Evolutionary conservation across 345 rosid species (phyloP), one percentile per base, ranked within the genome.

Genomic region (Crucihimalaya himalaica): DNA sequence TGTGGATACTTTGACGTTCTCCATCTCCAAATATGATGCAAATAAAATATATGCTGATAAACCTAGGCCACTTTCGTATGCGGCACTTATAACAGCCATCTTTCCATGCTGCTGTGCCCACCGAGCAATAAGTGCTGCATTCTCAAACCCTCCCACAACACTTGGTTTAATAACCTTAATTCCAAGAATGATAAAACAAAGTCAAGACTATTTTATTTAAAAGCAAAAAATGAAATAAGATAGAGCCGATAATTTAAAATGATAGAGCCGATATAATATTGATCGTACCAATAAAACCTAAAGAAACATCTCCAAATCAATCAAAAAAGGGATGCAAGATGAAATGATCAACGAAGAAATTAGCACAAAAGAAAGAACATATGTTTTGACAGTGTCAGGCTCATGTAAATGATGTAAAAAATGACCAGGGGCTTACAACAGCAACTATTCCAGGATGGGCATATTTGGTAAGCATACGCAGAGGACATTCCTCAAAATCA

Each of bases 111-210:
- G 80, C 55, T 85, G 95, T 14, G 98, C 98, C 97, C 96, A 89
- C 68, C 78, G 79, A 54, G 97, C 97, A 64, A 91, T 83, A 63
- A 81, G 43, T 34, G 90, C 89, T 39, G 96, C 84, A 67, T 82
- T 91, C 81, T 91, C 97, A 81, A 94, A 87, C 46, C 98, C 97
- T 75, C 97, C 97, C 70, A 94, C 78, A 35, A 86, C 88, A 72
- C 90, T 87, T 56, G 97, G 98, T 83, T 94, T 94, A 58, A 94
- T 86, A 25, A 94, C 95, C 98, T 94, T 12, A 73, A 50, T 51
- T 29, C 58, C 67, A 76, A 61, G 32, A 16, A 71, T 32, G 56
- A 40, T 46, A 23, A 35, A 64, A 29, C 32, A 8, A 64, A 21
- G 68, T 70, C 45, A 83, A 54, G 5, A 15, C 43, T 43, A 25